Percentiles rank a stretch among this genome's conserved stretches.
Conservation (phyloP, 768 basidiomycete genomes). For the Suillus subaureus region DNA sequence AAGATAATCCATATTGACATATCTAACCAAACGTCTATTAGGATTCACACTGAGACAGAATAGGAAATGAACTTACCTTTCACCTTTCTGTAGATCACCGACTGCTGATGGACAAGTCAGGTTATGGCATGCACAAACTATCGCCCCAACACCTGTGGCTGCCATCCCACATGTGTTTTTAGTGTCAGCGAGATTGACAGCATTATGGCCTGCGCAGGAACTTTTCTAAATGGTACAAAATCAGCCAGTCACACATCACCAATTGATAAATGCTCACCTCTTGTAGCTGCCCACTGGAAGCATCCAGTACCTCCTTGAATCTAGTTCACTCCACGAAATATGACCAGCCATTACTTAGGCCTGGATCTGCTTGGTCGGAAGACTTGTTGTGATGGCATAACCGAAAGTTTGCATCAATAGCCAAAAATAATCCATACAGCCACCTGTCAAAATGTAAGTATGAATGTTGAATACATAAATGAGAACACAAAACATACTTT, state of each 20-base stretch:
- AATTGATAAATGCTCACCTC: background rate
- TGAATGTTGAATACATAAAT: background rate
- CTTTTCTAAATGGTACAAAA: too few relatives aligned
- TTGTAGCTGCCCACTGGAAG: background rate
- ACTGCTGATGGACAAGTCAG: too few relatives aligned
- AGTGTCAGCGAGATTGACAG: too few relatives aligned
- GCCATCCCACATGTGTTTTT: too few relatives aligned
- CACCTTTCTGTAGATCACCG: too few relatives aligned
- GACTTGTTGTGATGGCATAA: background rate
- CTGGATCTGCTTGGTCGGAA: background rate
- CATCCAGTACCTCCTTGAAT: background rate
- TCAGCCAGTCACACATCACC: background rate
- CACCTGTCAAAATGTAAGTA: background rate
- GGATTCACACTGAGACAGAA: background rate
- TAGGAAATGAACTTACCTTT: background rate
- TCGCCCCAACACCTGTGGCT: too few relatives aligned
- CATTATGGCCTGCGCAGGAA: too few relatives aligned
- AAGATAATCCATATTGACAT: conserved; percentile 15
- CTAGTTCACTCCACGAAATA: background rate
- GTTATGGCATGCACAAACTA: too few relatives aligned
- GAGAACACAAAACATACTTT: background rate
- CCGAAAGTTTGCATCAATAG: background rate
- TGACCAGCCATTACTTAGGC: background rate
- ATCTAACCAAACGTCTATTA: conserved; percentile 3
- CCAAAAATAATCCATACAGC: background rate